Conservation (phyloP, 2,329 filamentous ascomycete species). For the Penicillium sp. region DNA sequence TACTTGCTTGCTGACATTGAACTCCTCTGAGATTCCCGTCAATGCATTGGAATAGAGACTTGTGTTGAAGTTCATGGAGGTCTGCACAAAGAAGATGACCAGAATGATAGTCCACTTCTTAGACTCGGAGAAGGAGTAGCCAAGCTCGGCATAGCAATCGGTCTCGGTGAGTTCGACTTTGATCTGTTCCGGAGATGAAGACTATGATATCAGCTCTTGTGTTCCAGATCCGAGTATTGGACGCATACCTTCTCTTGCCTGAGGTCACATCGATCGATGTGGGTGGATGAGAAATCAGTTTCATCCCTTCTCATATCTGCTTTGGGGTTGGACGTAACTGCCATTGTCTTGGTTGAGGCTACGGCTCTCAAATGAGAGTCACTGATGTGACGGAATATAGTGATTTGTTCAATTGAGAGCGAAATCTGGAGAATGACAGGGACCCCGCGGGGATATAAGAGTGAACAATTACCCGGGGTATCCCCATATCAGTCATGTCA, state of each 20-base stretch:
- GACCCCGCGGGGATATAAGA: not conserved
- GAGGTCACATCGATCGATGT: not conserved
- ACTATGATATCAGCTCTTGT: not conserved
- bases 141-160: constrained; percentile 67
- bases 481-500: not conserved
- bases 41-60: constrained; percentile 71
- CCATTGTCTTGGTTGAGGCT: not conserved
- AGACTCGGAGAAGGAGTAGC: constrained; percentile 59
- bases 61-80: constrained; percentile 79
- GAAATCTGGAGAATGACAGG: not conserved
- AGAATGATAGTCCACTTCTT: constrained; percentile 73
- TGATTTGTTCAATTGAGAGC: not conserved
- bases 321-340: not conserved
- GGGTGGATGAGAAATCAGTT: not conserved
- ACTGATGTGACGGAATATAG: not conserved
- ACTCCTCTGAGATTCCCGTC: constrained; percentile 65
- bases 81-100: constrained; percentile 71
- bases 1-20: constrained; percentile 65
- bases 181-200: constrained; percentile 24
- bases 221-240: not conserved
- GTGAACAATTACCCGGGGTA: not conserved
- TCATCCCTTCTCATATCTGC: not conserved
- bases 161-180: constrained; percentile 47
- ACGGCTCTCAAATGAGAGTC: not conserved
- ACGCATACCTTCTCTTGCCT: not conserved